These are phyloP conservation scores for Salvia splendens DNA, from an alignment of 257 asterid genomes.

Conservation along the genomic window DNA sequence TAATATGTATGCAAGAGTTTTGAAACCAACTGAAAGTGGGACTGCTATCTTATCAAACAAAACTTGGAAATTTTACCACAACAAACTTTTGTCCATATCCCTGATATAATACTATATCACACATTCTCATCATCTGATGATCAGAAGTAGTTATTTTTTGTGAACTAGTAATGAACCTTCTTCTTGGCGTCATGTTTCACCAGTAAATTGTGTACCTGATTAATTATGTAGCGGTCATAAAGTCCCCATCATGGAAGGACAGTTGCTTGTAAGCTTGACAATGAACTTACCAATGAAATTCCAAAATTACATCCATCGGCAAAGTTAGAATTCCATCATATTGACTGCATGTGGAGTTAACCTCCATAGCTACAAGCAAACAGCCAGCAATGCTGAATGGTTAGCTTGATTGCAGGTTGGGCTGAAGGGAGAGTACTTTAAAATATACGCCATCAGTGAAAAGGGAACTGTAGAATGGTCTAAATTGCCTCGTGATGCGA, in stretches of 20 bases:
- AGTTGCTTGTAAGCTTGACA: constrained; percentile 10
- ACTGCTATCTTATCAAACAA: background rate
- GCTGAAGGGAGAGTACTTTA: constrained; percentile 69
- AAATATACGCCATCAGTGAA: constrained; percentile 44
- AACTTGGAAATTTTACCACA: constrained; percentile 5
- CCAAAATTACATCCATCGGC: constrained; percentile 1
- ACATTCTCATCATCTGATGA: background rate
- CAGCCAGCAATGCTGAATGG: constrained; percentile 24
- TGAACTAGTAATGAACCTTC: background rate
- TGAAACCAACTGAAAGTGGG: constrained; percentile 14
- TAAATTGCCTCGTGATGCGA: constrained; percentile 50
- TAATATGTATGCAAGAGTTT: background rate
- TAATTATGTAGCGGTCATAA: constrained; percentile 5
- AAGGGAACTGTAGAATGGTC: constrained; percentile 51
- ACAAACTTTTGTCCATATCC: constrained; percentile 5
- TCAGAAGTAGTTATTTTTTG: constrained; percentile 7
- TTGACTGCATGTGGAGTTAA: background rate
- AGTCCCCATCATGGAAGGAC: constrained; percentile 3
- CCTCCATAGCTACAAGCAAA: constrained; percentile 10
- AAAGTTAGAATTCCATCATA: background rate
- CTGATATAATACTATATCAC: background rate
- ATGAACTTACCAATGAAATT: constrained; percentile 16
- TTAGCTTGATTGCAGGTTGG: constrained; percentile 59
- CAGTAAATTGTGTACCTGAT: background rate
- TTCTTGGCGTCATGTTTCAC: background rate